Evolutionary conservation across 306 rosid species (phyloP).

Genomic region (Astragalus membranaceus): DNA sequence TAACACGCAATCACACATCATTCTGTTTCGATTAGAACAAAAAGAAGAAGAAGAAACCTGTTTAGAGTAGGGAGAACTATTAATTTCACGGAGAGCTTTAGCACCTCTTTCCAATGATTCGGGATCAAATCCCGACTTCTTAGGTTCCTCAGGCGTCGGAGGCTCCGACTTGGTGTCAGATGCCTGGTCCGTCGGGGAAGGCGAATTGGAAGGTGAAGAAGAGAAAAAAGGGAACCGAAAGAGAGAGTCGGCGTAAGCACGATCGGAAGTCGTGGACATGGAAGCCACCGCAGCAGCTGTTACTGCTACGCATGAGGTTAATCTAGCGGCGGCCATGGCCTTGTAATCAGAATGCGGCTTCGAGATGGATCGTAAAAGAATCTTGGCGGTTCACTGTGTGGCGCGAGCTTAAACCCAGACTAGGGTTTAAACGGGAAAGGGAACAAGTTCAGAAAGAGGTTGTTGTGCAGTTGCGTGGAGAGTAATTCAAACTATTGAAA

Average conservation of each 20-base stretch:
- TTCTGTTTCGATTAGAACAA: not conserved
- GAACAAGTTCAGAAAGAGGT: no score
- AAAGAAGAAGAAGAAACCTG: constrained; percentile 27
- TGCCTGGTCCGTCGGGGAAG: constrained; percentile 32
- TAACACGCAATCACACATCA: not conserved
- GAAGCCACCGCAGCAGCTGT: constrained; percentile 72
- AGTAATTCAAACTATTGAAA: no score
- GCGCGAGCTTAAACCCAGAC: not conserved
- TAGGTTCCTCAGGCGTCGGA: constrained; percentile 55
- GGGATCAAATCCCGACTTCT: constrained; percentile 75
- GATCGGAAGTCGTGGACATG: constrained; percentile 41
- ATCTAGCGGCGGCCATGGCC: constrained; percentile 56
- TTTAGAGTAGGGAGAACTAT: constrained; percentile 50
- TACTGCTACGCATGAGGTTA: constrained; percentile 59
- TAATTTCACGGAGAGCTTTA: constrained; percentile 82
- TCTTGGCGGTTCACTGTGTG: not conserved
- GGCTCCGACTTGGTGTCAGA: constrained; percentile 42
- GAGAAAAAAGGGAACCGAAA: constrained; percentile 58
- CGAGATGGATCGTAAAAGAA: not conserved
- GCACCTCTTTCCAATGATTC: constrained; percentile 87
- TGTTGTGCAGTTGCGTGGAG: no score
- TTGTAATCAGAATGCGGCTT: constrained; percentile 21
- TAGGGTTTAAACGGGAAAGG: no score
- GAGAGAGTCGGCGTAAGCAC: constrained; percentile 51
- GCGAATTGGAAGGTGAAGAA: constrained; percentile 40